Conservation (phyloP, 2,329 filamentous ascomycete genomes). For the Fusarium equiseti region DNA sequence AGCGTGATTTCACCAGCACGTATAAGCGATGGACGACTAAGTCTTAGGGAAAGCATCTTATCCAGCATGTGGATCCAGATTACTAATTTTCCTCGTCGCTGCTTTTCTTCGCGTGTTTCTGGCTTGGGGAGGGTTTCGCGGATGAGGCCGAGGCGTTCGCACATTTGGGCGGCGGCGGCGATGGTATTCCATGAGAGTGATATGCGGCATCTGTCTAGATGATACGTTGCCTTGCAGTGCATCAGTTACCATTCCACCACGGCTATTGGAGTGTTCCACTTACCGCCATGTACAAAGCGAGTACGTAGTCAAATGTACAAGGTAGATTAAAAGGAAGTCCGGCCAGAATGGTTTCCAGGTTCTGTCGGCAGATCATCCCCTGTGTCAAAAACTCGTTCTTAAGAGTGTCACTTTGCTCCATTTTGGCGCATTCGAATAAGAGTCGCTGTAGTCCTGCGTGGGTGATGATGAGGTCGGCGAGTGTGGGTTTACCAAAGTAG, state of each 20-base stretch:
- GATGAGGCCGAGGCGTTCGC: constrained; percentile 6
- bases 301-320: not conserved
- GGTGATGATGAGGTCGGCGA: constrained; percentile 7
- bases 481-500: constrained; percentile 17
- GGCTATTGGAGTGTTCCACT: fast-evolving
- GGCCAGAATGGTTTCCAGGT: constrained; percentile 1
- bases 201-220: not conserved
- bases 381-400: not conserved
- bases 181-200: constrained; percentile 11
- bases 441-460: not conserved
- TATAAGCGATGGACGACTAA: constrained; percentile 2
- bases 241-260: fast-evolving
- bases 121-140: not conserved
- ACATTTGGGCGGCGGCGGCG: constrained; percentile 3
- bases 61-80: constrained; percentile 9
- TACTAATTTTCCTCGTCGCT: not conserved
- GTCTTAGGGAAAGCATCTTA: constrained; percentile 15
- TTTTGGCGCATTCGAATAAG: not conserved
- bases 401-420: not conserved
- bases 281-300: constrained; percentile 8
- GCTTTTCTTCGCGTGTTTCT: constrained; percentile 4
- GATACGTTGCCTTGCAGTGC: not conserved
- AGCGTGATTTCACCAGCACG: constrained; percentile 5
- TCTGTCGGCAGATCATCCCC: not conserved
- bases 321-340: constrained; percentile 5